These are phyloP conservation scores for Waltiozyma sp. DNA, from an alignment of 1,139 yeast species.

Conservation along the genomic window DNA sequence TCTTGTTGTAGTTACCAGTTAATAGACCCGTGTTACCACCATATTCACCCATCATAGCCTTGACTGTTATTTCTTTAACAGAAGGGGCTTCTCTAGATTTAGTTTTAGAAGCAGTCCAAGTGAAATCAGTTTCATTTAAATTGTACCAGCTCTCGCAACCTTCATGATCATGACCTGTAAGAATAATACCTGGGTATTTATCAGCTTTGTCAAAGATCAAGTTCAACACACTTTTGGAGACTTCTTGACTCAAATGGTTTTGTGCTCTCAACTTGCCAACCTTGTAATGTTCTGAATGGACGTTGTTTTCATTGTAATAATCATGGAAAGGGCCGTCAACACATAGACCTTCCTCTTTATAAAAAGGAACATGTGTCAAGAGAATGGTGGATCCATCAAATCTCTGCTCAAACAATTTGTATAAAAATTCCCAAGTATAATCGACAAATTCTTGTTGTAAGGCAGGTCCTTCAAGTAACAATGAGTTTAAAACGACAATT, in stretches of 20 bases:
- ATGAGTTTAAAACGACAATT: constrained; percentile 71
- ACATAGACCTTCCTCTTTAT: constrained; percentile 71
- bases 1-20: constrained; percentile 49
- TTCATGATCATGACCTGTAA: constrained; percentile 95
- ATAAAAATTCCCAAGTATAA: constrained; percentile 64
- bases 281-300: constrained; percentile 48
- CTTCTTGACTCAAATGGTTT: constrained; percentile 63
- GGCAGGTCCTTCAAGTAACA: constrained; percentile 86
- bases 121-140: constrained; percentile 26
- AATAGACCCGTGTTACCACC: constrained; percentile 83
- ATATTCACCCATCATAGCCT: constrained; percentile 94
- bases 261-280: constrained; percentile 71
- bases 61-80: constrained; percentile 72
- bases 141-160: constrained; percentile 74
- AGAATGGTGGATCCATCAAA: constrained; percentile 75
- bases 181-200: constrained; percentile 60
- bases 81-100: constrained; percentile 14
- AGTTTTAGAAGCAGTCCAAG: constrained; percentile 50
- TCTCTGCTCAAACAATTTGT: constrained; percentile 37
- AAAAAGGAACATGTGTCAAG: constrained; percentile 83
- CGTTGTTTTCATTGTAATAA: constrained; percentile 43
- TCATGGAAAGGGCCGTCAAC: constrained; percentile 70
- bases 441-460: constrained; percentile 57
- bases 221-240: constrained; percentile 56
- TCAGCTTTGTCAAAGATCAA: constrained; percentile 64